These are phyloP conservation scores for Larix sibirica DNA, from an alignment of 83 land plant genomes.

Conservation along the genomic window DNA sequence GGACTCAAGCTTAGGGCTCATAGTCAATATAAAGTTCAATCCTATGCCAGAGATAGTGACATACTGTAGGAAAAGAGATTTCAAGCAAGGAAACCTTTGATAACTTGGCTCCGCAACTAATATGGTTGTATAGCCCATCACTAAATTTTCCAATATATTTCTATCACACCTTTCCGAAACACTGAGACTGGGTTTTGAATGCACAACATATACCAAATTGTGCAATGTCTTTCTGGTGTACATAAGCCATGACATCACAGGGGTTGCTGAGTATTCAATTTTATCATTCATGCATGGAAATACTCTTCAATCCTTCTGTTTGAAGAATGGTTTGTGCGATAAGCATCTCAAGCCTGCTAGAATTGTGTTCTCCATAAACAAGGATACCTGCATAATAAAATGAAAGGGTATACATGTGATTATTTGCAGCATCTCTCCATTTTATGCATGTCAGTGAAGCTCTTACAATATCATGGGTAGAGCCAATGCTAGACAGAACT, in stretches of 20 bases:
- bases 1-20: conserved; percentile 66
- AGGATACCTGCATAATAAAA: conserved; percentile 65
- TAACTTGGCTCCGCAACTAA: conserved; percentile 59
- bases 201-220: conserved; percentile 46
- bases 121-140: conserved; percentile 47
- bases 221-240: conserved; percentile 69
- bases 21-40: conserved; percentile 60
- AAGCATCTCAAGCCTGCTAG: conserved; percentile 56
- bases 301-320: conserved; percentile 57
- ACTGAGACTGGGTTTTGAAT: conserved; percentile 56
- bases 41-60: conserved; percentile 71
- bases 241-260: conserved; percentile 92
- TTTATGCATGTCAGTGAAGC: conserved; percentile 77
- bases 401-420: conserved; percentile 59
- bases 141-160: conserved; percentile 59
- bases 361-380: conserved; percentile 40
- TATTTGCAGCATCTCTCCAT: conserved; percentile 70
- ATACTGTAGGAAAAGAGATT: conserved; percentile 49
- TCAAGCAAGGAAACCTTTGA: conserved; percentile 68
- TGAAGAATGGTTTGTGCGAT: conserved; percentile 85
- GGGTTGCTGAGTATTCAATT: conserved; percentile 81
- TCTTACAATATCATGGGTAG: conserved; percentile 73
- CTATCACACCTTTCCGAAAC: conserved; percentile 71
- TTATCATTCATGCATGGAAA: conserved; percentile 57
- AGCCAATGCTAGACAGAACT: conserved; percentile 63